Evolutionary conservation across 805 yeast genomes (phyloP).

Genomic region (Monosporozyma yasuniensis): DNA sequence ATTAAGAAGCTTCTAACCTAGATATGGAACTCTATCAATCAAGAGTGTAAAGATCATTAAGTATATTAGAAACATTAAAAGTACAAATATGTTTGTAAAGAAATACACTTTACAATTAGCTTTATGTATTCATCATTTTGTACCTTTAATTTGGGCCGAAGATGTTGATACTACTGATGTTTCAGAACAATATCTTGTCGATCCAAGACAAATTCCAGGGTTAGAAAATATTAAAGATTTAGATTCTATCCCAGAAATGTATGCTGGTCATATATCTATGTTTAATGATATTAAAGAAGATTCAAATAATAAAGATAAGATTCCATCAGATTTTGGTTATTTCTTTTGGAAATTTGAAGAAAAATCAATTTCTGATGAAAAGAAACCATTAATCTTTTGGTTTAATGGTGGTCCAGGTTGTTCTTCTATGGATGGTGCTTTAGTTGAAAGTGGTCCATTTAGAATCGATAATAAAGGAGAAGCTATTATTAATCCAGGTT

Average conservation of each 20-base stretch:
- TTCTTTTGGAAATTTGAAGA: constrained; percentile 67
- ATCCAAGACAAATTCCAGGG: constrained; percentile 26
- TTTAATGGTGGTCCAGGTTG: constrained; percentile 98
- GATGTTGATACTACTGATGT: background rate
- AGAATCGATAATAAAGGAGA: constrained; percentile 43
- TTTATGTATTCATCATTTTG: background rate
- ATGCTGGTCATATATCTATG: constrained; percentile 54
- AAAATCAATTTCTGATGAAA: constrained; percentile 24
- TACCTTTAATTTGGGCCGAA: background rate
- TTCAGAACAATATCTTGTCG: constrained; percentile 11
- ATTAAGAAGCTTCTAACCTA: no score
- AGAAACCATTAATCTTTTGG: constrained; percentile 59
- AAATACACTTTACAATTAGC: background rate
- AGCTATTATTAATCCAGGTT: constrained; percentile 53
- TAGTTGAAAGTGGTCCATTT: constrained; percentile 87
- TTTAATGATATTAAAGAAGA: constrained; percentile 19
- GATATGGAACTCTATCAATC: no score
- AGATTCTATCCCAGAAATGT: constrained; percentile 35
- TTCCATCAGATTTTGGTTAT: constrained; percentile 26
- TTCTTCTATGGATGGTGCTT: constrained; percentile 94
- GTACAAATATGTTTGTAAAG: background rate
- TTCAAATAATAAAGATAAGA: constrained; percentile 18
- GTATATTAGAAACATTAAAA: no score
- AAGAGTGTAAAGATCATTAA: no score
- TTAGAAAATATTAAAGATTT: constrained; percentile 13